phyloP scores from a whole-genome alignment of 495 filamentous ascomycete species.

The Cryomyces minteri region DNA sequence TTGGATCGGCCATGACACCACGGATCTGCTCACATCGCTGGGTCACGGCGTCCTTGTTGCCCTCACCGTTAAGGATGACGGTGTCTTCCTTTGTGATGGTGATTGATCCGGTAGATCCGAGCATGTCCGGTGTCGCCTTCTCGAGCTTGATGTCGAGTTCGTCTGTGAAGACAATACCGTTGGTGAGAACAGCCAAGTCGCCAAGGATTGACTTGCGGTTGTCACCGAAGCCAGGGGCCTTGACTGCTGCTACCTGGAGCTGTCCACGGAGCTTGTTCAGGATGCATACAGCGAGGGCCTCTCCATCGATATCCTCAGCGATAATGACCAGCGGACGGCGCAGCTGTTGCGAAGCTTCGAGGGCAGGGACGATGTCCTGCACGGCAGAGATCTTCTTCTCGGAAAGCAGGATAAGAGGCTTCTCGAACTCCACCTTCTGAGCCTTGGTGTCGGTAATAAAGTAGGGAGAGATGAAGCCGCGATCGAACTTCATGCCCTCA shows the following conservation, averaged over 20 bases:
- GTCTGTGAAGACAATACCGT: slow-evolving; percentile 92
- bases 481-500: slow-evolving; percentile 99
- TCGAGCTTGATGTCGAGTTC: slow-evolving; percentile 98
- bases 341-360: slow-evolving; percentile 88
- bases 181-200: slow-evolving; percentile 87
- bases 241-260: slow-evolving; percentile 95
- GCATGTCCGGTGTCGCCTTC: slow-evolving; percentile 88
- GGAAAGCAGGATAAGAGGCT: slow-evolving; percentile 91
- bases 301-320: slow-evolving; percentile 96
- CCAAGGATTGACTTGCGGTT: slow-evolving; percentile 99
- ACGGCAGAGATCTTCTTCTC: slow-evolving; percentile 99
- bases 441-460: slow-evolving; percentile 99
- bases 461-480: slow-evolving; percentile 94
- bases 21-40: slow-evolving; percentile 99
- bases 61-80: slow-evolving; percentile 95
- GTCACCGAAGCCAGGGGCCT: slow-evolving; percentile 98
- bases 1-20: slow-evolving; percentile 82
- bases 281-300: slow-evolving; percentile 96
- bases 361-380: slow-evolving; percentile 93
- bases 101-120: slow-evolving; percentile 92
- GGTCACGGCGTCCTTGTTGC: slow-evolving; percentile 80
- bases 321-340: slow-evolving; percentile 96
- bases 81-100: slow-evolving; percentile 99
- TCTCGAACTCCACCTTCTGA: slow-evolving; percentile 99
- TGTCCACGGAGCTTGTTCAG: slow-evolving; percentile 99